Evolutionary conservation across 2,329 filamentous ascomycete genomes (phyloP).

Genomic region (Penicillium sp.): DNA sequence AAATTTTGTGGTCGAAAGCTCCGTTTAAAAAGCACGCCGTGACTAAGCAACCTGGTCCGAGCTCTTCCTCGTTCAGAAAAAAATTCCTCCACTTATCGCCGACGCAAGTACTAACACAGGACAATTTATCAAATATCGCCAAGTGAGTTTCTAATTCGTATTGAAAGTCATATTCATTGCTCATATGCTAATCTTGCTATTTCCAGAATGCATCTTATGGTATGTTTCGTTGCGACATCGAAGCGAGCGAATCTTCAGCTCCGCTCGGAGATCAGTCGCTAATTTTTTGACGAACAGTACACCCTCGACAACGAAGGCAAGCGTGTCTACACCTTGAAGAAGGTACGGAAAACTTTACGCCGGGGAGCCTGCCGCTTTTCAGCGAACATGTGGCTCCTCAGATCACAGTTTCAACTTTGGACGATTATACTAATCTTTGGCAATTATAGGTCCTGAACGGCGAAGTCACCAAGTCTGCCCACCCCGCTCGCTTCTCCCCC

Average conservation of each 20-base stretch:
- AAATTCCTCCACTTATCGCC: slow-evolving; percentile 23
- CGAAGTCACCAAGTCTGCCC: slow-evolving; percentile 90
- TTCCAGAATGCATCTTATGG: slow-evolving; percentile 42
- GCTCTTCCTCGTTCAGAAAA: slow-evolving; percentile 20
- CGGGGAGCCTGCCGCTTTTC: neutral
- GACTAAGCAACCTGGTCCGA: slow-evolving; percentile 21
- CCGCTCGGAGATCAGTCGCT: slow-evolving; percentile 9
- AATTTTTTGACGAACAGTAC: slow-evolving; percentile 54
- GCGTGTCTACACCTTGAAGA: slow-evolving; percentile 93
- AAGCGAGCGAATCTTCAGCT: slow-evolving; percentile 8
- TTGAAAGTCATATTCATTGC: neutral
- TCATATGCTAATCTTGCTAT: slow-evolving; percentile 8
- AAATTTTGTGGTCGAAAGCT: slow-evolving; percentile 15
- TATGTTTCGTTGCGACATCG: slow-evolving; percentile 20
- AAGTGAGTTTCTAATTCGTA: slow-evolving; percentile 26
- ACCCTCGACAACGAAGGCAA: slow-evolving; percentile 78
- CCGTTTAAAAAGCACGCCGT: slow-evolving; percentile 18
- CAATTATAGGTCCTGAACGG: slow-evolving; percentile 54
- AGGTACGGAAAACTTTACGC: slow-evolving; percentile 39
- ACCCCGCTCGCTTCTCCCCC: slow-evolving; percentile 93
- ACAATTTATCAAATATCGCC: slow-evolving; percentile 18
- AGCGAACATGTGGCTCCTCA: slow-evolving; percentile 25
- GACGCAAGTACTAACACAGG: slow-evolving; percentile 13
- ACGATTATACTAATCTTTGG: slow-evolving; percentile 7
- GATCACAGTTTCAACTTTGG: neutral